These are phyloP conservation scores for Coemansia javaensis DNA, from an alignment of 192 early-diverging fungal genomes.

Conservation along the genomic window DNA sequence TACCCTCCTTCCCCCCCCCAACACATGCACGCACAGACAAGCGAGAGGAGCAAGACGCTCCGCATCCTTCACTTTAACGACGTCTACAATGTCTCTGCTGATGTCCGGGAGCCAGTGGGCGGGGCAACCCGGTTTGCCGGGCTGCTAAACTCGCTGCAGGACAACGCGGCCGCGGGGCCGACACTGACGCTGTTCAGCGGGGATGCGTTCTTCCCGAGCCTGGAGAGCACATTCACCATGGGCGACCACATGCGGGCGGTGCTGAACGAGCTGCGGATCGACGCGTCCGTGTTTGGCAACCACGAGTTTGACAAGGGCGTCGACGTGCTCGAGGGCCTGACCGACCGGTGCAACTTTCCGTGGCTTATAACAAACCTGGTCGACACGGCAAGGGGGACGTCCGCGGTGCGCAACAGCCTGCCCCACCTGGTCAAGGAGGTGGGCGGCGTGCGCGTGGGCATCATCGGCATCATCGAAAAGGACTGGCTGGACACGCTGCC, in stretches of 20 bases:
- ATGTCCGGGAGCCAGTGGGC: conserved; percentile 56
- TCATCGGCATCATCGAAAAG: conserved; percentile 67
- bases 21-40: no score
- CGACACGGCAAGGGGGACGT: conserved; percentile 31
- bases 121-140: conserved; percentile 60
- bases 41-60: not conserved
- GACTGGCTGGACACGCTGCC: conserved; percentile 69
- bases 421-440: conserved; percentile 50
- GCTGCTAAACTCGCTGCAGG: conserved; percentile 37
- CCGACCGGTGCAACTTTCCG: conserved; percentile 57
- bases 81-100: conserved; percentile 55
- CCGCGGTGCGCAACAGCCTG: conserved; percentile 27
- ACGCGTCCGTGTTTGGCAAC: conserved; percentile 61
- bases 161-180: conserved; percentile 3
- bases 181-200: conserved; percentile 60
- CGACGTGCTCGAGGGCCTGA: conserved; percentile 48
- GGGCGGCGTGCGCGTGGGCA: conserved; percentile 53
- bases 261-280: conserved; percentile 57
- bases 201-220: conserved; percentile 62
- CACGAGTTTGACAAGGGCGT: conserved; percentile 74
- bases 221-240: conserved; percentile 61
- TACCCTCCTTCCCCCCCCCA: no score
- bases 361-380: conserved; percentile 67
- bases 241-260: conserved; percentile 62
- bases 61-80: conserved; percentile 66